These are phyloP conservation scores for Ilex asprella DNA, from an alignment of 257 asterid species.

Conservation along the genomic window DNA sequence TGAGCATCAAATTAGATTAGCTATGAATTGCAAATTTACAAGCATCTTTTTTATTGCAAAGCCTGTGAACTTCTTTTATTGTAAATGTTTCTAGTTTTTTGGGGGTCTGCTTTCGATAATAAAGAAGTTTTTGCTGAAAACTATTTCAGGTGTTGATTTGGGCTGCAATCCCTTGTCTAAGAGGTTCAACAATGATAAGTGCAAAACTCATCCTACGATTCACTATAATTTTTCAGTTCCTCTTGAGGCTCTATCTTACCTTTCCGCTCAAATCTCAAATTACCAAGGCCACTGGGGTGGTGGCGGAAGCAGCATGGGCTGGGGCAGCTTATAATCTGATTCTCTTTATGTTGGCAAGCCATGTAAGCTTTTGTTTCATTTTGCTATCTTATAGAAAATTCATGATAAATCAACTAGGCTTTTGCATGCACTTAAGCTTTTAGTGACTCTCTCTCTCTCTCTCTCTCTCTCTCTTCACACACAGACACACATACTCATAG, in stretches of 20 bases:
- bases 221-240: constrained; percentile 45
- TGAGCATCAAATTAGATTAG: no score
- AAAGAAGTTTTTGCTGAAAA: no score
- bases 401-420: no score
- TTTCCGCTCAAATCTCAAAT: constrained; percentile 60
- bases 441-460: no score
- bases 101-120: no score
- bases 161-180: constrained; percentile 45
- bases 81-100: no score
- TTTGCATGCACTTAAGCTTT: no score
- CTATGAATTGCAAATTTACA: no score
- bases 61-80: no score
- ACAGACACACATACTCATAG: no score
- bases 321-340: constrained; percentile 69
- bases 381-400: neutral
- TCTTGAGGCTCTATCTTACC: constrained; percentile 40
- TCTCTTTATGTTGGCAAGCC: constrained; percentile 72
- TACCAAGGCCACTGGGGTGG: constrained; percentile 55
- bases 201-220: constrained; percentile 47
- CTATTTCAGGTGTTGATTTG: constrained; percentile 46
- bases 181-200: constrained; percentile 44
- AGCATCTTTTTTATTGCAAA: no score
- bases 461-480: no score
- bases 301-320: constrained; percentile 74
- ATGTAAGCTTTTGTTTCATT: constrained; percentile 31